These are phyloP conservation scores for Iberis pinnata DNA, from an alignment of 345 rosid genomes.

Conservation along the genomic window DNA sequence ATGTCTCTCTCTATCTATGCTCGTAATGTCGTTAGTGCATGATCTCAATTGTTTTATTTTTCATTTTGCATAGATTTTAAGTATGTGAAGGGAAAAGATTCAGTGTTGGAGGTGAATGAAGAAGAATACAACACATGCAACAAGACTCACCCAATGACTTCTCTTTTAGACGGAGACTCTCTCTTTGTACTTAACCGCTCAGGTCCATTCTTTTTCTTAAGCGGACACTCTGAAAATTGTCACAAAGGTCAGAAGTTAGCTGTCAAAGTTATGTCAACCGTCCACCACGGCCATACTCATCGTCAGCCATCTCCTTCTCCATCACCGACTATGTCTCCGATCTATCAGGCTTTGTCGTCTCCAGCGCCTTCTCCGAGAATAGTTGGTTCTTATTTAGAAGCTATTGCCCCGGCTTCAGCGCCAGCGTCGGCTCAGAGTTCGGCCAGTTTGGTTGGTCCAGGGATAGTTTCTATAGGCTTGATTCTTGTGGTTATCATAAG, in stretches of 20 bases:
- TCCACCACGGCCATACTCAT: conserved; percentile 22
- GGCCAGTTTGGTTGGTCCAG: conserved; percentile 16
- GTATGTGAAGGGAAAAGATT: conserved; percentile 40
- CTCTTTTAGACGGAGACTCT: conserved; percentile 51
- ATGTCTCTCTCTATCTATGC: conserved; percentile 27
- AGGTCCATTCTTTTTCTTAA: conserved; percentile 58
- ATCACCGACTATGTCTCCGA: conserved; percentile 9
- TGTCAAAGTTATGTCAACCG: conserved; percentile 40
- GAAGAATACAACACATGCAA: conserved; percentile 58
- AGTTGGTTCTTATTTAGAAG: conserved; percentile 1
- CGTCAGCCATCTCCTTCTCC: conserved; percentile 16
- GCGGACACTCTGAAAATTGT: conserved; percentile 54
- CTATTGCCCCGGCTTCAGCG: conserved; percentile 21
- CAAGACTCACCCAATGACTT: conserved; percentile 46
- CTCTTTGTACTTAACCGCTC: conserved; percentile 41
- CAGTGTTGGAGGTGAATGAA: conserved; percentile 51
- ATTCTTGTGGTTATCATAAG: conserved; percentile 18
- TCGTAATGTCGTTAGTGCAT: too few species aligned
- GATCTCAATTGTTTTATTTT: too few species aligned
- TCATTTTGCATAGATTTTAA: conserved; percentile 24
- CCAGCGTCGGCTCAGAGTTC: conserved; percentile 21
- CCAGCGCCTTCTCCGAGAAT: conserved; percentile 25
- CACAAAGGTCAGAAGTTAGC: conserved; percentile 54
- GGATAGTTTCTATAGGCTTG: conserved; percentile 14
- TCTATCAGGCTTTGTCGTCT: conserved; percentile 9